Conservation (phyloP, 73 alveolate species). For the Paramecium tetraurelia region DNA sequence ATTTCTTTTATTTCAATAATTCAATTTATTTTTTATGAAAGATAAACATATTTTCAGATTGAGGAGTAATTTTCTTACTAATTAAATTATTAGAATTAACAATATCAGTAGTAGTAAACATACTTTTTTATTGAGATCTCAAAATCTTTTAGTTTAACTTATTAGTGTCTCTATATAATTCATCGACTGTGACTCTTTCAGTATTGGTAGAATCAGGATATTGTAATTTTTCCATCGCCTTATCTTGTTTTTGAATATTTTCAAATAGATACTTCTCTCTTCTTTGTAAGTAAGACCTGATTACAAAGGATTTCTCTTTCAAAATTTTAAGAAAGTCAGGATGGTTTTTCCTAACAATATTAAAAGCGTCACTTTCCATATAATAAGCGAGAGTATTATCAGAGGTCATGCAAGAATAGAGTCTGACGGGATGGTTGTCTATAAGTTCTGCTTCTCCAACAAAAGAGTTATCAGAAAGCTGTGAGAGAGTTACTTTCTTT, state of each 20-base stretch:
- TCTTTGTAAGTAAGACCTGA: neutral
- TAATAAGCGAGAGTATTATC: conserved; percentile 32
- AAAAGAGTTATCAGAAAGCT: conserved; percentile 33
- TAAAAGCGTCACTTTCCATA: conserved; percentile 36
- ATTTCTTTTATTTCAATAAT: neutral
- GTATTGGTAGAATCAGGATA: neutral
- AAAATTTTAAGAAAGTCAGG: conserved; percentile 10
- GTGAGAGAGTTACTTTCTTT: neutral
- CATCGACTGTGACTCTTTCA: conserved; percentile 8
- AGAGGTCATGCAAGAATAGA: neutral
- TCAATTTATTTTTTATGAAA: neutral
- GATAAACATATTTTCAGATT: neutral
- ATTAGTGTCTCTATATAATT: neutral
- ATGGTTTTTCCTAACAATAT: neutral
- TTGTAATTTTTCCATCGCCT: neutral
- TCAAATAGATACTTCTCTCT: neutral
- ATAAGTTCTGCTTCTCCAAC: conserved; percentile 27
- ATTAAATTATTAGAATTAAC: neutral
- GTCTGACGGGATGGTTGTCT: neutral
- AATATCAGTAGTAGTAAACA: neutral
- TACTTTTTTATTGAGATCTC: neutral
- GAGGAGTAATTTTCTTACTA: neutral
- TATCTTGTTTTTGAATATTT: neutral
- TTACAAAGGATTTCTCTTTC: neutral
- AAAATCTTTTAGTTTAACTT: neutral